Evolutionary conservation across 2,329 filamentous ascomycete species (phyloP).

Genomic region (Hansfordia pulvinata): DNA sequence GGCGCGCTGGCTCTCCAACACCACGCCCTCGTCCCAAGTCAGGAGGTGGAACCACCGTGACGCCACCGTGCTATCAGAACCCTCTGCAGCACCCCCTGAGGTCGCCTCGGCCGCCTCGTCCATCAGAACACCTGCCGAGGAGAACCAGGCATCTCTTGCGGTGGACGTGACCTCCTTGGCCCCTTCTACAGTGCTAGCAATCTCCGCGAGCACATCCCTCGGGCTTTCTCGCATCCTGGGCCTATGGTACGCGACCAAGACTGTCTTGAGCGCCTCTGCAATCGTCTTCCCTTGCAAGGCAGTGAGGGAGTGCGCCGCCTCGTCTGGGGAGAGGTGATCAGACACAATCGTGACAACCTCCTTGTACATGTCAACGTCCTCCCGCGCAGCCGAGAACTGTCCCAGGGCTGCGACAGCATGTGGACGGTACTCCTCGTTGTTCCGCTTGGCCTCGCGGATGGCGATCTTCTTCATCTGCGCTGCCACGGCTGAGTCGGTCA

Average conservation of each 20-base stretch:
- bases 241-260: slow-evolving; percentile 34
- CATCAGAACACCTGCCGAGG: slow-evolving; percentile 30
- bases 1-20: slow-evolving; percentile 37
- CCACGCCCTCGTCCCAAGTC: slow-evolving; percentile 27
- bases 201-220: slow-evolving; percentile 20
- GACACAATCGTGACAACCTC: slow-evolving; percentile 52
- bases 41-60: slow-evolving; percentile 29
- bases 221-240: slow-evolving; percentile 22
- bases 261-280: slow-evolving; percentile 34
- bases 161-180: slow-evolving; percentile 22
- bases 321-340: slow-evolving; percentile 43
- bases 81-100: slow-evolving; percentile 4
- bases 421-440: slow-evolving; percentile 72
- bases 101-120: slow-evolving; percentile 17
- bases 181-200: slow-evolving; percentile 23
- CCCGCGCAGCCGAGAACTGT: slow-evolving; percentile 52
- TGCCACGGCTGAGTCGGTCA: slow-evolving; percentile 34
- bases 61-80: no score
- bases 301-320: slow-evolving; percentile 24
- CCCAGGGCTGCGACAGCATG: slow-evolving; percentile 62
- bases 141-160: slow-evolving; percentile 38
- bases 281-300: slow-evolving; percentile 27
- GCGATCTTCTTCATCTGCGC: slow-evolving; percentile 67
- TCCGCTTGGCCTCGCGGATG: slow-evolving; percentile 78
- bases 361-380: slow-evolving; percentile 56